Base-by-base conservation (phyloP, 75 land plant genomes). In the Picea glauca region DNA sequence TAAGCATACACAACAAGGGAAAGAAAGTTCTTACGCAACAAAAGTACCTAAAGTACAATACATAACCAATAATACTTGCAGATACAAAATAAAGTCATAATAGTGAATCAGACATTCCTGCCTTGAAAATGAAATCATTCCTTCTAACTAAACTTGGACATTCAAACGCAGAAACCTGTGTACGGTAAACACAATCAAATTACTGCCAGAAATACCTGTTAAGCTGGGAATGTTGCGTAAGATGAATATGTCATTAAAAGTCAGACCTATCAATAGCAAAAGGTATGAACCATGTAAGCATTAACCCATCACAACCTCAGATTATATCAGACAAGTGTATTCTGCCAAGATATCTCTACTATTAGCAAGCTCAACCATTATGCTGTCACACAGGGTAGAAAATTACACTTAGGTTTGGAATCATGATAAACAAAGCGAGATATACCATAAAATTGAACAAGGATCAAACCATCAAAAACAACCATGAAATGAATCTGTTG, bases 211-310 rank as follows among this genome's bases (percentile, higher is more conserved):
- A 43, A 43, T 58, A 84, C 86, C 84, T 82, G 84, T 3, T 20
- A 83, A 56, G 62, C 76, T 54, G 15, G 81, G 76, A 65, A 87
- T 78, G 32, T 72, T 77, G 17, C 87, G 88, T 17, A 87, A 50
- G 58, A 87, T 83, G 56, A 77, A 84, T 54, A 87, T 78, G 62
- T 87, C 87, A 81, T 70, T 64, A 60, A 81, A 87, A 33, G 88
- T 84, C 12, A 78, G 60, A 40, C 88, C 88, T 81, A 68, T 26
- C 62, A 63, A 64, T 21, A 68, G 21, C 21, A 79, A 68, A 40
- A 17, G 23, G 23, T 38, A 40, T 67, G 50, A 67, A 6, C 11
- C n/a, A 68, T 20, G 73, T 40, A 20, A 68, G 73, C 17, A 38
- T 68, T 68, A 35, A 40, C 23, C 54, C 11, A 8, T 17, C 21